Conservation (phyloP, 192 early-diverging fungal genomes). For the Coemansia sp. region DNA sequence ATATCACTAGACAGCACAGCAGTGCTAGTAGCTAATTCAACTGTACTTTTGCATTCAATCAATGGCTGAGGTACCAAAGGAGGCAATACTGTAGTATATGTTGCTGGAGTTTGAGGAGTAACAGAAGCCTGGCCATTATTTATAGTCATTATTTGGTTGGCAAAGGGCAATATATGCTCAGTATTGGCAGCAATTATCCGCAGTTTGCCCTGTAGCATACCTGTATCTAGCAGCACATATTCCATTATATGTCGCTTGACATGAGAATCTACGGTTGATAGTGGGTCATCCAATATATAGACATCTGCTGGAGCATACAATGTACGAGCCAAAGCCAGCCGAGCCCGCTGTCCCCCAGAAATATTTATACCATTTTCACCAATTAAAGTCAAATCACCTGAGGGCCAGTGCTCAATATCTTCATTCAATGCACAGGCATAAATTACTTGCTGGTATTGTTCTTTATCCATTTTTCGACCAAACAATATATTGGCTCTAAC, state of each 20-base stretch:
- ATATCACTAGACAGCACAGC: not conserved
- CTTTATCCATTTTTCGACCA: conserved; percentile 13
- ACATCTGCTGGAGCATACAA: conserved; percentile 59
- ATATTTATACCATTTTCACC: conserved; percentile 59
- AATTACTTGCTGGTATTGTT: conserved; percentile 19
- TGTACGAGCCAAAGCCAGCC: conserved; percentile 64
- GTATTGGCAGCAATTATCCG: not conserved
- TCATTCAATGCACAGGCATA: conserved; percentile 21
- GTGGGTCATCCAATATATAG: conserved; percentile 21
- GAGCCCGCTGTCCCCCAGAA: conserved; percentile 61
- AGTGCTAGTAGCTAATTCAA: not conserved
- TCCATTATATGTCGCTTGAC: conserved; percentile 24
- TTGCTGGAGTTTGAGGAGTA: not conserved
- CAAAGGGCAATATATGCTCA: not conserved
- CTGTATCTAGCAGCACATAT: conserved; percentile 11
- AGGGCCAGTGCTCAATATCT: conserved; percentile 15
- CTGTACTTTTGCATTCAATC: not conserved
- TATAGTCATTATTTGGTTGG: not conserved
- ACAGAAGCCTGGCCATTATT: not conserved
- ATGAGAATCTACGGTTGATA: conserved; percentile 24
- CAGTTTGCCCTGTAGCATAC: not conserved
- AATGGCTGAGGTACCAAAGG: not conserved
- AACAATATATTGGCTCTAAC: conserved; percentile 48
- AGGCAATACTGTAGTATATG: not conserved
- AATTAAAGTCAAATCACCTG: conserved; percentile 52